phyloP scores from a whole-genome alignment of 352 stramenopile genomes.

The Phytophthora tentaculata region DNA sequence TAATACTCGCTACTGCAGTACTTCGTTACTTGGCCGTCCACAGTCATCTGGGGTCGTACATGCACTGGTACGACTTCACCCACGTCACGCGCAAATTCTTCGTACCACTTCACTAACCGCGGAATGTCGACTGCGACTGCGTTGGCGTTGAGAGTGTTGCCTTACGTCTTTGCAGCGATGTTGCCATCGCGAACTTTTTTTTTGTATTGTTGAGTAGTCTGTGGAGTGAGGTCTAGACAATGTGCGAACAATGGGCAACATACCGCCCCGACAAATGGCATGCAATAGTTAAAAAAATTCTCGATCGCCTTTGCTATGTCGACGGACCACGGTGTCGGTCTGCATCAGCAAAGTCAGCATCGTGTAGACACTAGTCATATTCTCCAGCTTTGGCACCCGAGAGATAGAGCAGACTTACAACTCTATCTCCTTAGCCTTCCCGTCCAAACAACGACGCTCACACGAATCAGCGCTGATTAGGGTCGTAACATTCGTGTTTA shows the following conservation, averaged over 20 bases:
- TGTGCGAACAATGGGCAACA: not conserved
- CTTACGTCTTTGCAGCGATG: not conserved
- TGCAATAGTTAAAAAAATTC: conserved; percentile 1
- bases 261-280: not conserved
- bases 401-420: not conserved
- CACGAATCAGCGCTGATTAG: not conserved
- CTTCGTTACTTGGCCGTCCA: conserved; percentile 1
- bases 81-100: not conserved
- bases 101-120: conserved; percentile 17
- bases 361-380: not conserved
- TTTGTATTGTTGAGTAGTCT: conserved; percentile 4
- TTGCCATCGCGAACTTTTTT: not conserved
- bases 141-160: conserved; percentile 3
- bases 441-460: no score
- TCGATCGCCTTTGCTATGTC: not conserved
- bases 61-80: conserved; percentile 14
- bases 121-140: not conserved
- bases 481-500: not conserved
- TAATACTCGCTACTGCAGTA: conserved; percentile 14
- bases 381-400: not conserved
- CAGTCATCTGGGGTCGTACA: conserved; percentile 3
- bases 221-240: not conserved
- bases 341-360: conserved; percentile 9
- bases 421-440: no score
- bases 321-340: conserved; percentile 3